Evolutionary conservation across 441 rosid species (phyloP).

Genomic region (Arabidopsis hybrid): DNA sequence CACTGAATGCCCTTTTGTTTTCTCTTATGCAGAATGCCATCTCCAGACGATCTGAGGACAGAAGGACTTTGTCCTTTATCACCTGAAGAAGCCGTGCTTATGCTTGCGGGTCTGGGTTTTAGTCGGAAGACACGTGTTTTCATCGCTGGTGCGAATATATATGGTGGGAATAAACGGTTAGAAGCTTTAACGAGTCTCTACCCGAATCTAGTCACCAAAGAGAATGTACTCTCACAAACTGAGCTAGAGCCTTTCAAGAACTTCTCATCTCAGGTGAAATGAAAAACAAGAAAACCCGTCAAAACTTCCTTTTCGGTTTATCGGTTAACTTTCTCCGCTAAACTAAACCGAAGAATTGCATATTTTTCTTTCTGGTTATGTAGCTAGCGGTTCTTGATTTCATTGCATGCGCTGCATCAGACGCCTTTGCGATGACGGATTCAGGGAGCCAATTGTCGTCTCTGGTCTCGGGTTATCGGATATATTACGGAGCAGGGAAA

Average conservation of each 20-base stretch:
- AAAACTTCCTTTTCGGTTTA: slow-evolving; percentile 11
- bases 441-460: slow-evolving; percentile 95
- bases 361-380: slow-evolving; percentile 22
- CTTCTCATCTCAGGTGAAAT: slow-evolving; percentile 87
- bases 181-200: slow-evolving; percentile 81
- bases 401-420: slow-evolving; percentile 79
- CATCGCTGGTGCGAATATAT: slow-evolving; percentile 91
- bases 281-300: background rate
- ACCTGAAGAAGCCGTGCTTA: slow-evolving; percentile 95
- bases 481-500: slow-evolving; percentile 87
- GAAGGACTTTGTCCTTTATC: slow-evolving; percentile 96
- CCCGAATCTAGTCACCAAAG: slow-evolving; percentile 94
- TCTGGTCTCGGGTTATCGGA: slow-evolving; percentile 89
- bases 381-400: slow-evolving; percentile 95
- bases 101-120: slow-evolving; percentile 97
- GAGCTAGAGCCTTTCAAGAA: slow-evolving; percentile 89
- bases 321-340: background rate
- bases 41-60: slow-evolving; percentile 70
- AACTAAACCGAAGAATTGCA: background rate
- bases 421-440: slow-evolving; percentile 98
- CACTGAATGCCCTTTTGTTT: background rate
- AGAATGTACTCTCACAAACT: slow-evolving; percentile 74
- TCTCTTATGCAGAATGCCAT: slow-evolving; percentile 62
- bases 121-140: slow-evolving; percentile 75
- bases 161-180: slow-evolving; percentile 76